These are phyloP conservation scores for Poteriospumella lacustris DNA, from an alignment of 108 stramenopile genomes.

Conservation along the genomic window DNA sequence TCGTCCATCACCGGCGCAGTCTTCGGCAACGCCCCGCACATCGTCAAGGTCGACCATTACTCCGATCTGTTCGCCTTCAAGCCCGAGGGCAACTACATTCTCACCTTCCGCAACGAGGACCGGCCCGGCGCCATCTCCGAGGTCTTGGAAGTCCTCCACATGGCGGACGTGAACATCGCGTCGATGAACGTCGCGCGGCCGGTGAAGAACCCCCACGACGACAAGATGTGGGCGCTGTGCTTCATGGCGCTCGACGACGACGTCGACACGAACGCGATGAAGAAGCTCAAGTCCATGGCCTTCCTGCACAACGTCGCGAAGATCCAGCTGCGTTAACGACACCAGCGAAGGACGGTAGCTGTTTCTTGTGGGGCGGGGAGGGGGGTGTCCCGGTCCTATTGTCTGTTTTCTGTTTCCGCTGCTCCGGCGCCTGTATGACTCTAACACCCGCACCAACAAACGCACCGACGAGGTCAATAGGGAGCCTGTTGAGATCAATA, in stretches of 20 bases:
- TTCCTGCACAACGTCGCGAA: background rate
- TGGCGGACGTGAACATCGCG: conserved; percentile 41
- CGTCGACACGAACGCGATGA: conserved; percentile 31
- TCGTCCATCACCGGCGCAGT: conserved; percentile 46
- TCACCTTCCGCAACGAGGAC: conserved; percentile 50
- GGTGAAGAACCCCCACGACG: background rate
- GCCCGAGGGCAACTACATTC: conserved; percentile 38
- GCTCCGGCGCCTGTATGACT: no score
- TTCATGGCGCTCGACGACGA: conserved; percentile 45
- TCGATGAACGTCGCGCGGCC: conserved; percentile 41
- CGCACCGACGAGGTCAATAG: no score
- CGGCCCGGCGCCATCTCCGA: conserved; percentile 44
- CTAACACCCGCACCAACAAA: no score
- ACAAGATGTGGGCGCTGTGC: conserved; percentile 33
- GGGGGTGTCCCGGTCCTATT: conserved; percentile 21
- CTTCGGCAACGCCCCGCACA: conserved; percentile 48
- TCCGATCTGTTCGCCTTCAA: conserved; percentile 47
- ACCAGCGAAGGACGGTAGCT: background rate
- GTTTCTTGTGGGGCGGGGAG: background rate
- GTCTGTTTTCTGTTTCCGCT: no score
- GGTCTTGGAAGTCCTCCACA: conserved; percentile 43
- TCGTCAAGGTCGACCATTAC: conserved; percentile 51
- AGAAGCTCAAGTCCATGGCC: conserved; percentile 32
- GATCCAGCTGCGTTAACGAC: background rate
- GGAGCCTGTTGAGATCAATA: no score